Conservation (phyloP, 306 rosid species). For the Prunus mira region DNA sequence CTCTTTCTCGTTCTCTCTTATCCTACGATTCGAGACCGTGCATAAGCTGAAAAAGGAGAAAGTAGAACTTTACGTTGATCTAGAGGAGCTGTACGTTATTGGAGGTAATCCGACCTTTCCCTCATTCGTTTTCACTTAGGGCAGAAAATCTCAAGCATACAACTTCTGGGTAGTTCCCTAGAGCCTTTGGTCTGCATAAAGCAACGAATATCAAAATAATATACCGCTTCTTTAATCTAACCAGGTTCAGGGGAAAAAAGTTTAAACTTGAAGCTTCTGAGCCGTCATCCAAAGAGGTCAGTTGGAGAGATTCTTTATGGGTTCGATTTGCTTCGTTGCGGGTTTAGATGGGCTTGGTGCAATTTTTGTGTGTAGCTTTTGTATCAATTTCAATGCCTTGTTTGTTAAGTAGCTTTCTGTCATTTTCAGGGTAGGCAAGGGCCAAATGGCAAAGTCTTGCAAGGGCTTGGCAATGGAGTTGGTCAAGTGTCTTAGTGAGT, state of each 20-base stretch:
- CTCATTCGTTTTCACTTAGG: not conserved
- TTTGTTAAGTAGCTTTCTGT: not conserved
- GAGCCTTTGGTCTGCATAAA: not conserved
- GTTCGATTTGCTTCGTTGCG: not conserved
- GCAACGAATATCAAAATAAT: not conserved
- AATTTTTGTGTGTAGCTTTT: not conserved
- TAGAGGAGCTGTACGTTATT: not conserved
- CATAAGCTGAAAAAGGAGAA: not conserved
- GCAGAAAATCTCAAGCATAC: not conserved
- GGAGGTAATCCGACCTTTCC: not conserved
- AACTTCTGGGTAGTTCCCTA: not conserved
- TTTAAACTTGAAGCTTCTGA: not conserved
- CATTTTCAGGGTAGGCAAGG: slow-evolving; percentile 17
- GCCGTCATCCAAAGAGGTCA: not conserved
- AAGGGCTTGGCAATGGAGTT: slow-evolving; percentile 82
- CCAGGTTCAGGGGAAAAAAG: not conserved
- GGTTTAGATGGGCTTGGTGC: not conserved
- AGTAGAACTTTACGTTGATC: not conserved
- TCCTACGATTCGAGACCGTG: not conserved
- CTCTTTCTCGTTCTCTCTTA: not conserved
- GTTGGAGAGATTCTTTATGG: not conserved
- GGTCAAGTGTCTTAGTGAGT: slow-evolving; percentile 89
- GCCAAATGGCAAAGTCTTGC: slow-evolving; percentile 85
- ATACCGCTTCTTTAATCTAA: not conserved
- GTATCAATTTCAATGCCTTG: not conserved